Conservation (phyloP, 2,329 filamentous ascomycete genomes). For the Clonostachys sp. region DNA sequence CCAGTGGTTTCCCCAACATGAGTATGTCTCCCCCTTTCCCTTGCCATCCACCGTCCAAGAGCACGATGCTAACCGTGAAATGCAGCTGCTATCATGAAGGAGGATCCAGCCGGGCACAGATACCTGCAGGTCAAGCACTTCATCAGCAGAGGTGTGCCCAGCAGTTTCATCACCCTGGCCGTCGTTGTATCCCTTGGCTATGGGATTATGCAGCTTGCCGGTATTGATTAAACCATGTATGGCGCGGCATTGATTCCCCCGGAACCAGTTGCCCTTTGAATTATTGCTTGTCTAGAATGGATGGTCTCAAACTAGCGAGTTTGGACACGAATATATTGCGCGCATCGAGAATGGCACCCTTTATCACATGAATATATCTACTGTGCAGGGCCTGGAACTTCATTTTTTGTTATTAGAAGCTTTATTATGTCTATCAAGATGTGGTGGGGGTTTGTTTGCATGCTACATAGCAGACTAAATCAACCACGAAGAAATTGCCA, state of each 20-base stretch:
- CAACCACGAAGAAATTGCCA: too few relatives aligned
- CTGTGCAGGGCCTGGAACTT: too few relatives aligned
- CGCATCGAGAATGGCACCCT: too few relatives aligned
- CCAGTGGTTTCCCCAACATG: conserved; percentile 98
- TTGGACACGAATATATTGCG: too few relatives aligned
- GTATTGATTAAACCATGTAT: conserved; percentile 38
- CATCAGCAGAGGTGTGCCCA: conserved; percentile 86
- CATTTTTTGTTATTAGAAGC: too few relatives aligned
- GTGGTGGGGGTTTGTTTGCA: too few relatives aligned
- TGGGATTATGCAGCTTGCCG: conserved; percentile 76
- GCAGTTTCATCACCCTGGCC: conserved; percentile 73
- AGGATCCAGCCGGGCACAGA: conserved; percentile 86
- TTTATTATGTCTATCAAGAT: too few relatives aligned
- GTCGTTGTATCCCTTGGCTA: conserved; percentile 90
- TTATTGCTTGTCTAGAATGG: too few relatives aligned
- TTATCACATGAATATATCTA: too few relatives aligned
- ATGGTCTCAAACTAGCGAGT: too few relatives aligned
- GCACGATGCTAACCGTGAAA: conserved; percentile 9
- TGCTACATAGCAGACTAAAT: too few relatives aligned
- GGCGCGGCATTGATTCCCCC: not conserved
- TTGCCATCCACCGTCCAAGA: not conserved
- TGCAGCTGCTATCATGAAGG: conserved; percentile 96
- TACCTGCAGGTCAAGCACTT: conserved; percentile 94
- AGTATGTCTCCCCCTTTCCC: conserved; percentile 59
- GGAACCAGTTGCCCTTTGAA: too few relatives aligned